A percentile compares a stretch with the other conserved stretches of the same genome.
Conservation (phyloP, 2,329 filamentous ascomycete species). For the Monilinia laxa region DNA sequence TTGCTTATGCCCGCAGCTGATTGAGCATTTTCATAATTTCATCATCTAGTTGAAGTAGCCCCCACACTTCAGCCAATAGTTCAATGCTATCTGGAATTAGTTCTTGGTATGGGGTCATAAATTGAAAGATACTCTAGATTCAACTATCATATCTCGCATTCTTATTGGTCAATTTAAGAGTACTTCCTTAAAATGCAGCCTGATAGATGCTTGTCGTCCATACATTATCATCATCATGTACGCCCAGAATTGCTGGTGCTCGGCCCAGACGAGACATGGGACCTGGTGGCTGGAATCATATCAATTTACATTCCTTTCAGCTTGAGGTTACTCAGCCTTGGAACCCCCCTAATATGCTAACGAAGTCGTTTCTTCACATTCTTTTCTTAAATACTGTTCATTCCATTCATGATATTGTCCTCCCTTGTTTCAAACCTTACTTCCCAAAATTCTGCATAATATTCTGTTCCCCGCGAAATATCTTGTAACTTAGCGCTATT, state of each 20-base stretch:
- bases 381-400: slow-evolving; percentile 9
- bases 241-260: slow-evolving; percentile 2
- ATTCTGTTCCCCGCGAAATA: neutral
- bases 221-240: neutral
- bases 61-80: slow-evolving; percentile 5
- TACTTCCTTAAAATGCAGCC: slow-evolving; percentile 7
- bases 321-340: slow-evolving; percentile 21
- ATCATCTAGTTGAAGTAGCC: slow-evolving; percentile 3
- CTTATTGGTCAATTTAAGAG: slow-evolving; percentile 20
- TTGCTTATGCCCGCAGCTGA: slow-evolving; percentile 8
- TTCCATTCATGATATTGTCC: slow-evolving; percentile 11
- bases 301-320: slow-evolving; percentile 22
- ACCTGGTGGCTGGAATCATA: slow-evolving; percentile 15
- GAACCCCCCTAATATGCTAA: slow-evolving; percentile 3
- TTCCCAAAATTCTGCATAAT: neutral
- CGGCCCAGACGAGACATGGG: slow-evolving; percentile 15
- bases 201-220: slow-evolving; percentile 20
- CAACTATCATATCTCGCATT: neutral
- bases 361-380: slow-evolving; percentile 9
- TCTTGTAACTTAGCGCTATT: neutral
- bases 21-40: neutral
- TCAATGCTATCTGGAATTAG: slow-evolving; percentile 1
- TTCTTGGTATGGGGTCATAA: slow-evolving; percentile 7
- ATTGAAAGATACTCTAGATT: neutral
- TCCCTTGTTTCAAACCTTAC: neutral